Conservation (phyloP, 208 protist species). For the Leptomonas seymouri region DNA sequence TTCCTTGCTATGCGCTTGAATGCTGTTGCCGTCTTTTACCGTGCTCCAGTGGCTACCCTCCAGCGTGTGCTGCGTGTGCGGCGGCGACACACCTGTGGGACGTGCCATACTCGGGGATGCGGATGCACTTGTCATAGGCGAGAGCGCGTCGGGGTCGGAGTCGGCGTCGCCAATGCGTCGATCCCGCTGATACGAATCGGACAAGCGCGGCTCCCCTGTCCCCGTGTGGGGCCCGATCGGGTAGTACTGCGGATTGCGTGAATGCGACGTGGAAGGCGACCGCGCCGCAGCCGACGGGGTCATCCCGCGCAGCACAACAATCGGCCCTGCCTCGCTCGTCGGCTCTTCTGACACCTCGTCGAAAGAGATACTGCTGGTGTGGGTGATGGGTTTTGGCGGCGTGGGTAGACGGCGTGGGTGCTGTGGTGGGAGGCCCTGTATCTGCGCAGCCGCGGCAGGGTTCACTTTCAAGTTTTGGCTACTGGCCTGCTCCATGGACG, state of each 20-base stretch:
- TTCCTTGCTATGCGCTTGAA: not conserved
- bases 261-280: slow-evolving; percentile 12
- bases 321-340: slow-evolving; percentile 30
- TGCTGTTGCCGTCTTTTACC: not conserved
- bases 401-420: slow-evolving; percentile 28
- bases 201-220: not conserved
- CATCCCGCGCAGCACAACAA: slow-evolving; percentile 35
- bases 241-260: slow-evolving; percentile 27
- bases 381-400: slow-evolving; percentile 32
- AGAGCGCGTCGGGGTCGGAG: slow-evolving; percentile 13
- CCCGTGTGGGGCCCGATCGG: slow-evolving; percentile 2
- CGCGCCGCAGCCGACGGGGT: slow-evolving; percentile 15
- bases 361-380: slow-evolving; percentile 39
- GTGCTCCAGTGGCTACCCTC: not conserved
- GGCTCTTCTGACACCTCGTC: slow-evolving; percentile 38
- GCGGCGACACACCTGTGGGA: slow-evolving; percentile 5
- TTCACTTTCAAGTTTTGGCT: not conserved
- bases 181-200: not conserved
- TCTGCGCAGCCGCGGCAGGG: not conserved
- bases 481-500: not conserved
- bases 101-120: slow-evolving; percentile 10
- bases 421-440: slow-evolving; percentile 27
- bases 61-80: slow-evolving; percentile 27
- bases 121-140: slow-evolving; percentile 14
- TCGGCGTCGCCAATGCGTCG: not conserved